A percentile compares a stretch with the other conserved stretches of the same genome.
Conservation (phyloP, 306 rosid genomes). For the Abrus pulchellus region DNA sequence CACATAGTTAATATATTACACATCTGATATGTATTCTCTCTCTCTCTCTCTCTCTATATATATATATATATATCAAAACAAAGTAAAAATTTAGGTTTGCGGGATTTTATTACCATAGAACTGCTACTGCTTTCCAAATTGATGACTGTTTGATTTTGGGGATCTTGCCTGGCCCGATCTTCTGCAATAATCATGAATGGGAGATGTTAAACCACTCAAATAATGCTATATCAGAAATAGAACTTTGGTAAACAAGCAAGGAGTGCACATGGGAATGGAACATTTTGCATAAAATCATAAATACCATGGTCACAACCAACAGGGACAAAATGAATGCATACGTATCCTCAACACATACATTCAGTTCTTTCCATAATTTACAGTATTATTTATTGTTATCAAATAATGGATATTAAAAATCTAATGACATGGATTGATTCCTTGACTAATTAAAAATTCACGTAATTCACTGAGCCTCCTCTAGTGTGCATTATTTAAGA, state of each 20-base stretch:
- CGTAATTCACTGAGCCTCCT: not conserved
- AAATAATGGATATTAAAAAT: constrained; percentile 7
- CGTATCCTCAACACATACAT: not conserved
- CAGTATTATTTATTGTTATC: not conserved
- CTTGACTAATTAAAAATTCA: not conserved
- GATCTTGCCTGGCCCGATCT: constrained; percentile 52
- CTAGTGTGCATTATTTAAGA: not conserved
- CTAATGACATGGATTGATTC: constrained; percentile 16
- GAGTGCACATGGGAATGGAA: not conserved
- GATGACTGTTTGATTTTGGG: constrained; percentile 51
- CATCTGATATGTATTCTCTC: not conserved
- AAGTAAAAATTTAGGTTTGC: not conserved
- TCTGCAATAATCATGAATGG: constrained; percentile 56
- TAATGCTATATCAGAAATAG: not conserved
- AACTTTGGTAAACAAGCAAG: constrained; percentile 4
- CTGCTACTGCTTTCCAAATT: constrained; percentile 65
- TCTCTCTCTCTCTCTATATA: too few relatives aligned
- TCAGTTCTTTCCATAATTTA: not conserved
- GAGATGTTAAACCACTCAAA: not conserved
- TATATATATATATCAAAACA: not conserved
- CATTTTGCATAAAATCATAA: not conserved
- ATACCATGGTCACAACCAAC: not conserved
- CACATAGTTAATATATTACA: not conserved
- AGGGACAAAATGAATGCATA: not conserved
- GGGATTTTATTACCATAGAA: constrained; percentile 60